Evolutionary conservation across 192 early-diverging fungal genomes (phyloP).

Genomic region (Coemansia erecta): DNA sequence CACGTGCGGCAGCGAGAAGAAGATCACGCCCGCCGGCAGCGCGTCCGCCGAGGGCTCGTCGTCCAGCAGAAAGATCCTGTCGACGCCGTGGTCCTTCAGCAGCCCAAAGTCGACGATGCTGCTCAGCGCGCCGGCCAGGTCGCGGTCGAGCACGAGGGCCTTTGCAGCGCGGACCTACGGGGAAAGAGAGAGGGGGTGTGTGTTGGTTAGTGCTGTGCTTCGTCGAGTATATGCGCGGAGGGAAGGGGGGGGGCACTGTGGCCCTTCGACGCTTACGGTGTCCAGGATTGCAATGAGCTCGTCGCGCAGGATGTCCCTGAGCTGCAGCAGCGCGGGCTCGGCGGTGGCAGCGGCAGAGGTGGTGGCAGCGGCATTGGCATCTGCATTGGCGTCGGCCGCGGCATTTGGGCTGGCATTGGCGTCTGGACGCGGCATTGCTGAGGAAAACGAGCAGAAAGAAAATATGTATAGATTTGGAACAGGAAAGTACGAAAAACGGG

Average conservation of each 20-base stretch:
- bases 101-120: conserved; percentile 84
- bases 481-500: neutral
- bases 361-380: too few species aligned
- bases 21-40: conserved; percentile 65
- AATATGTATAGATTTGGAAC: neutral
- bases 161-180: conserved; percentile 86
- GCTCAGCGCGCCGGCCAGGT: conserved; percentile 80
- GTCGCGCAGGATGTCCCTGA: conserved; percentile 39
- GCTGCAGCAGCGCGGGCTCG: conserved; percentile 28
- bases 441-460: too few species aligned
- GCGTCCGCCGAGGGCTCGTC: conserved; percentile 66
- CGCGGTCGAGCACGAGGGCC: conserved; percentile 83
- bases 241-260: too few species aligned
- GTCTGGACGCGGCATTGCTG: neutral
- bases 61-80: conserved; percentile 89
- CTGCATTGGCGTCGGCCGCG: too few species aligned
- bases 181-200: neutral
- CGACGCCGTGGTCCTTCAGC: conserved; percentile 94
- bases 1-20: conserved; percentile 77
- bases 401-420: too few species aligned
- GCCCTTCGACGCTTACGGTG: too few species aligned
- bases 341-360: neutral
- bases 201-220: neutral
- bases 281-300: conserved; percentile 51
- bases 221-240: too few species aligned